phyloP scores from a whole-genome alignment of 2,329 filamentous ascomycete genomes.

The Hypocreales sp. region DNA sequence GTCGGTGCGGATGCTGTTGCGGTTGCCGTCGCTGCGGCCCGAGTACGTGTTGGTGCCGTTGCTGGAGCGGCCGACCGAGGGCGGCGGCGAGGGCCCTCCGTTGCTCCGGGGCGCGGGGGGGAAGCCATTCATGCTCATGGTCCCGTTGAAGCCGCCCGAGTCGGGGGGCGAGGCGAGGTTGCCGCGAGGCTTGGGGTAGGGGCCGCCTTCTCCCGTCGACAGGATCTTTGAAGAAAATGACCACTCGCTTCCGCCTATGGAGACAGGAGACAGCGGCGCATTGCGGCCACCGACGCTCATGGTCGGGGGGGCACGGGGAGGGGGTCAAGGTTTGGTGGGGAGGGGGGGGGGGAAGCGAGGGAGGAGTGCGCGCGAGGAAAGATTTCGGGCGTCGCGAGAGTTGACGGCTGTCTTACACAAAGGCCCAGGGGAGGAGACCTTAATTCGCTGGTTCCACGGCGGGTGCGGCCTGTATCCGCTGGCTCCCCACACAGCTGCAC shows the following conservation, averaged over 20 bases:
- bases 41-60: conserved; percentile 59
- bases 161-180: conserved; percentile 55
- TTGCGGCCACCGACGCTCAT: conserved; percentile 52
- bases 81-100: conserved; percentile 67
- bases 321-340: too few relatives aligned
- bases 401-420: too few relatives aligned
- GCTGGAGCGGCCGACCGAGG: conserved; percentile 74
- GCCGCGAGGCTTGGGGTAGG: conserved; percentile 37
- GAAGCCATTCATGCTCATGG: conserved; percentile 45
- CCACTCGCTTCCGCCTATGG: conserved; percentile 74
- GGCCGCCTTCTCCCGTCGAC: conserved; percentile 30
- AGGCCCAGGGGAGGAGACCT: too few relatives aligned
- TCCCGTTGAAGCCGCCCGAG: conserved; percentile 44
- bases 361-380: conserved; percentile 12
- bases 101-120: conserved; percentile 38
- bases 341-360: too few relatives aligned
- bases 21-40: conserved; percentile 50
- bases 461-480: conserved; percentile 3
- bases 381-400: conserved; percentile 1
- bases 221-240: conserved; percentile 52
- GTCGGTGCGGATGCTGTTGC: conserved; percentile 42
- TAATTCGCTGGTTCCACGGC: background rate
- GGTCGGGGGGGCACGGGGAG: conserved; percentile 17
- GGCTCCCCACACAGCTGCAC: conserved; percentile 5
- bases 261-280: conserved; percentile 69